phyloP scores from a whole-genome alignment of 805 yeast species.

The Ascoidea asiatica region DNA sequence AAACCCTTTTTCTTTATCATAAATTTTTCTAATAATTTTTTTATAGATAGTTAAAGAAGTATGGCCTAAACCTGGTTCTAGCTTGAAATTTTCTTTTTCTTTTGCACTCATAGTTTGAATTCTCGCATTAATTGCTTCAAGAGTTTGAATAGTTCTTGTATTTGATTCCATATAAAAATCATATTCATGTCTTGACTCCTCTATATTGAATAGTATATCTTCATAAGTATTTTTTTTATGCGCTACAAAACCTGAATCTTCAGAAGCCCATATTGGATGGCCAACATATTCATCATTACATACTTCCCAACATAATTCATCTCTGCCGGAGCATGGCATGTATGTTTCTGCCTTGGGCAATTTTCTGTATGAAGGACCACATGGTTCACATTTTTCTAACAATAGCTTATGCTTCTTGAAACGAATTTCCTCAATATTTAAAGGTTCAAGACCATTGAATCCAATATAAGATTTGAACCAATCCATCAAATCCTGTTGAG shows the following conservation, averaged over 20 bases:
- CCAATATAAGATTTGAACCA: conserved; percentile 94
- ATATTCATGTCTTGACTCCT: conserved; percentile 95
- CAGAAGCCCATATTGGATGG: conserved; percentile 99
- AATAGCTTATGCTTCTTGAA: conserved; percentile 86
- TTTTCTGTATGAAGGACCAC: conserved; percentile 34
- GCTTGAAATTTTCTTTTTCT: conserved; percentile 72
- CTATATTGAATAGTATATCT: conserved; percentile 86
- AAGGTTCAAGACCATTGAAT: conserved; percentile 61
- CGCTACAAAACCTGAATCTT: conserved; percentile 97
- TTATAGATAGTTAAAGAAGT: conserved; percentile 84
- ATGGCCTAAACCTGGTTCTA: conserved; percentile 90
- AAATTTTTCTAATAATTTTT: conserved; percentile 82
- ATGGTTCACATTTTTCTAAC: conserved; percentile 33
- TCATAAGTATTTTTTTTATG: conserved; percentile 97
- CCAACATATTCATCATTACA: conserved; percentile 99
- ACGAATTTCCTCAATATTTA: conserved; percentile 71
- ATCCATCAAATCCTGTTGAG: conserved; percentile 59
- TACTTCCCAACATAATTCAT: conserved; percentile 98
- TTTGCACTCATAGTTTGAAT: conserved; percentile 87
- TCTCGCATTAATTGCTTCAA: conserved; percentile 89
- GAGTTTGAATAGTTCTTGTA: conserved; percentile 84
- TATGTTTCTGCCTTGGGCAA: conserved; percentile 88
- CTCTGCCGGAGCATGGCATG: conserved; percentile 97
- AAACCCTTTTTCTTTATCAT: conserved; percentile 88
- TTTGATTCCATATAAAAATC: conserved; percentile 94